Evolutionary conservation across 225 moss, liverwort and hornwort genomes (phyloP), one percentile per base, ranked within the genome.

Genomic region (Thuidium tamariscinum): DNA sequence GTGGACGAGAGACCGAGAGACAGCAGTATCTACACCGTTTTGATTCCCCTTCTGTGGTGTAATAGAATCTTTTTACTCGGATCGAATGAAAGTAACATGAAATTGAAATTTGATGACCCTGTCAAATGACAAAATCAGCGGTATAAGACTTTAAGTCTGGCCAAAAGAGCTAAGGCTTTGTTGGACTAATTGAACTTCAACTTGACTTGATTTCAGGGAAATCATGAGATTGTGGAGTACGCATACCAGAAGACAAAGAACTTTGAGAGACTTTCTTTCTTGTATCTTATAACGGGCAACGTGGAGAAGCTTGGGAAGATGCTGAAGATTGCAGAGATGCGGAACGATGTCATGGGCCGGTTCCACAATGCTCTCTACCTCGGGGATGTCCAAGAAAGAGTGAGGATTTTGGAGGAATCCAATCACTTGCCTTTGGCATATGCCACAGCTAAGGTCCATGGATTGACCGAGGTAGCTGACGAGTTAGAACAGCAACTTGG

Each of bases 201-300:
- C 56, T 79, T 29, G 3, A 87, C 56, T 79, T 29, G 3, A 59
- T 83, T 86, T 56, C 88, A 93, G 90, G 98, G 98, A 64, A 98
- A 96, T 83, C 92, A 96, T 83, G 98, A 98, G 90, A 98, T 95
- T 89, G 98, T 98, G 74, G 96, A 98, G 77, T 98, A 95, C 83
- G 95, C 98, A 41, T 95, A 96, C 86, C 96, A 98, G 89, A 98
- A 96, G 86, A 98, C 98, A 8, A 98, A 96, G 92, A 98, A 98
- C 87, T 98, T 95, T 36, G 98, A 98, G 88, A 94, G 98, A 74
- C 92, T 98, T 41, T 98, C 96, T 21, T 98, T 98, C 91, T 88
- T 98, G 85, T 96, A 95, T 77, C 94, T 98, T 29, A 98, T 96
- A 41, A 96, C 98, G 39, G 95, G 96, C 60, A 98, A 95, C 69